These are phyloP conservation scores for Candida insectorum DNA, from an alignment of 805 yeast genomes.

Conservation along the genomic window DNA sequence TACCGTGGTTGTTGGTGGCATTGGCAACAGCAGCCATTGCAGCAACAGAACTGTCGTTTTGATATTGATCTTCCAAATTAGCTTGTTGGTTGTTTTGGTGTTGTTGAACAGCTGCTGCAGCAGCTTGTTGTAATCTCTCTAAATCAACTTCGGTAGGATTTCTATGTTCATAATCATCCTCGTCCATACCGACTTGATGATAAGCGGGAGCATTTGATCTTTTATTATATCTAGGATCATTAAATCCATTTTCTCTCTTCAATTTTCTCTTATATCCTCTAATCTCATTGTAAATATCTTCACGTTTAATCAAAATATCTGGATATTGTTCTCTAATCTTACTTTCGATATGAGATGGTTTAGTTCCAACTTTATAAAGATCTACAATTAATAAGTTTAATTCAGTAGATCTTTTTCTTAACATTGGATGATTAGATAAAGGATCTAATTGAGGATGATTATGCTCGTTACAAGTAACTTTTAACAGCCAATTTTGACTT, in stretches of 20 bases:
- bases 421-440: constrained; percentile 53
- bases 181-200: constrained; percentile 19
- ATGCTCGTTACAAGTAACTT: constrained; percentile 54
- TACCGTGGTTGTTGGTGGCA: constrained; percentile 21
- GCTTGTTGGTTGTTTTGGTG: constrained; percentile 24
- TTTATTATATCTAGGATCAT: constrained; percentile 18
- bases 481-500: constrained; percentile 48
- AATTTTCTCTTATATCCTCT: constrained; percentile 52
- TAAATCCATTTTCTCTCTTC: constrained; percentile 35
- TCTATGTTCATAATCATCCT: constrained; percentile 16
- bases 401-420: constrained; percentile 51
- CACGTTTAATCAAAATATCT: constrained; percentile 52
- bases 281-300: constrained; percentile 56
- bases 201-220: constrained; percentile 23
- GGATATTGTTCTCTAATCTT: constrained; percentile 51
- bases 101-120: constrained; percentile 21
- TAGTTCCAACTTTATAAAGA: constrained; percentile 52
- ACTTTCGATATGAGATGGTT: constrained; percentile 52
- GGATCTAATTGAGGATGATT: constrained; percentile 59
- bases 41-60: constrained; percentile 37
- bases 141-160: constrained; percentile 10
- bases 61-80: constrained; percentile 13
- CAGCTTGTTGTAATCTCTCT: constrained; percentile 17
- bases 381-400: constrained; percentile 50
- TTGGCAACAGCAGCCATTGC: constrained; percentile 41